Evolutionary conservation across 78 protist species (phyloP), one percentile per base, ranked within the genome.

Genomic region (Dictyostelium purpureum): DNA sequence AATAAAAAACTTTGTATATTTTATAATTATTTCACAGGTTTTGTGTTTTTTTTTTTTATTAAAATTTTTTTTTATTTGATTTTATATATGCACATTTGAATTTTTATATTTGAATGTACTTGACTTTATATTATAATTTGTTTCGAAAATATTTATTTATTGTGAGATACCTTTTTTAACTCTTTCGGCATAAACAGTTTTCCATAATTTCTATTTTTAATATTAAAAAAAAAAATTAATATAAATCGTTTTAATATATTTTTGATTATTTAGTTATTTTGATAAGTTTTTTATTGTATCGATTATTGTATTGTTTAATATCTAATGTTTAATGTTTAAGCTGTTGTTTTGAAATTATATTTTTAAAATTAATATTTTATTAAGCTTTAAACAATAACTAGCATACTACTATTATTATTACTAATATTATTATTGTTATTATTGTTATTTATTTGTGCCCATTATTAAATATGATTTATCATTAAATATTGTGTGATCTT

Each of bases 141-240:
- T 28, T 28, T 26, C 4, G 28, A 24, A 52, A 52, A 52, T 21
- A n/a, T 40, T 54, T n/a, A 21, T 73, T 83, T 83, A 83, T 83
- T 83, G 81, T 12, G 90, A 83, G 11, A 83, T 16, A 26, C 90
- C 90, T 51, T 71, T 83, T 11, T 65, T 28, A 24, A 59, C 77
- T 73, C 90, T 69, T 21, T 71, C 75, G 28, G 80, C 90, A 31
- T 59, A 56, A 76, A 83, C 90, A 40, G 70, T 80, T 76, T 83
- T 83, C 90, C 90, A 83, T 38, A 83, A 57, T 83, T 83, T 82
- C 90, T 82, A 26, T 35, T 19, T 11, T 21, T 43, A 33, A 38
- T 38, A 4, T 19, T 4, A 14, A 12, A 31, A 7, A 4, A 7
- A 3, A 28, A 31, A 28, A 10, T 61, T 4, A 26, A 31, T n/a